Base-by-base conservation (phyloP, 2,329 filamentous ascomycete genomes). In the Magnaporthiopsis incrustans region DNA sequence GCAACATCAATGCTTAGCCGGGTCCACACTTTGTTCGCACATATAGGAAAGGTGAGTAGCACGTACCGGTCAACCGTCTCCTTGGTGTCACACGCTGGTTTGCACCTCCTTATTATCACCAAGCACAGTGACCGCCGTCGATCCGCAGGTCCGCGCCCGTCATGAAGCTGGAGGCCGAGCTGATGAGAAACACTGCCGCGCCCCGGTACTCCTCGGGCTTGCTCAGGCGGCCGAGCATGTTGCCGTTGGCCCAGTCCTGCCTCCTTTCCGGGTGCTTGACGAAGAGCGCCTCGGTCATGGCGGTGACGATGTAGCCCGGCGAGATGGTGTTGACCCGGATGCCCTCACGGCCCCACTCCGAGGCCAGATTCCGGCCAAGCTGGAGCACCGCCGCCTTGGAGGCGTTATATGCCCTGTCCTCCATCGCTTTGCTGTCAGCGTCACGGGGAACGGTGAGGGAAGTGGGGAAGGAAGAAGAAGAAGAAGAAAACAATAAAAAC, bases 261-360 rank as follows among this genome's bases (percentile, higher is more conserved):
- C 78, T 78, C 63, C 84, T 81, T 70, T 92, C 89, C 0, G 92
- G 92, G 68, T 85, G 90, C 67, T 89, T 82, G 68, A 87, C 82
- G 71, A 97, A 95, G 38, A 96, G 83, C 65, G 85, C 83, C 73
- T 91, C 85, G 1, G 94, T 90, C 92, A 97, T 96, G 27, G 89
- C 85, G 1, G 90, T 92, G 27, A 89, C 83, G 71, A 92, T 91
- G 73, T 92, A 92, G 11, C 91, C 90, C 0, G 91, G 90, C 26
- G 88, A 91, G 67, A 95, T 84, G 18, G 89, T 92, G 77, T 95
- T 94, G 66, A 94, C 88, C 2, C 90, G 85, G 70, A 95, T 93
- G 53, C 85, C 86, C 73, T 89, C 76, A 68, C 79, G 74, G 60
- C 89, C 89, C 89, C 89, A 92, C 74, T 93, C 90, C 12, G 83